Base-by-base conservation (phyloP, 257 asterid genomes). In the Solanum bulbocastanum region DNA sequence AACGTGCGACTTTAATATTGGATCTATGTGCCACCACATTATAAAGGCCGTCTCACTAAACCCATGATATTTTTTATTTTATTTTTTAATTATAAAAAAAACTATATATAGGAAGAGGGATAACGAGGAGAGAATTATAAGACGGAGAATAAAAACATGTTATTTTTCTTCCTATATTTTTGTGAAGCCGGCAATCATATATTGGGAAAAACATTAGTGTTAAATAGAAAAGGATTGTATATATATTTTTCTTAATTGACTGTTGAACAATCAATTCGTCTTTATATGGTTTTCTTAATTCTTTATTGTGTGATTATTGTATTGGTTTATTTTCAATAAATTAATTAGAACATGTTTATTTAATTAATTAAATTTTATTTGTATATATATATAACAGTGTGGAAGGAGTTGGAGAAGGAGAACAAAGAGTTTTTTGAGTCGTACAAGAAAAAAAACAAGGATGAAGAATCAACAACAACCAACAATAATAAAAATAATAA, bases 321-420 rank as follows among this genome's bases (percentile, higher is more conserved):
- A 37, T 22, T 71, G 30, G 39, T 30, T 69, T 30, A 32, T 71
- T 69, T 15, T 71, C n/a, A 71, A 71, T 37, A 32, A 71, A 32
- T 15, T 32, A 66, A 71, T 8, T 69, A 5, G 40, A 58, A 58
- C 10, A 9, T 15, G 13, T 71, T 68, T 72, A 10, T 8, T 58
- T 14, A 35, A 33, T 39, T 23, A 22, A 46, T 10, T 8, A 46
- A 71, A 8, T 9, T 2, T 35, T 69, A 2, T 32, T 71, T 46
- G 15, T 30, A 30, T 11, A 36, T 42, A 30, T 30, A 39, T 16
- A 52, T 52, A 49, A 30, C 84, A 96, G 99, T 96, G 89, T 96
- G 99, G 99, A 95, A 92, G 78, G 99, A 94, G 93, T 91, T 96
- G 13, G 98, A 95, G 93, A 94, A 92, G 86, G 93, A 90, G 88